Conservation (phyloP, 2,329 filamentous ascomycete species). For the Gaeumannomyces tritici region DNA sequence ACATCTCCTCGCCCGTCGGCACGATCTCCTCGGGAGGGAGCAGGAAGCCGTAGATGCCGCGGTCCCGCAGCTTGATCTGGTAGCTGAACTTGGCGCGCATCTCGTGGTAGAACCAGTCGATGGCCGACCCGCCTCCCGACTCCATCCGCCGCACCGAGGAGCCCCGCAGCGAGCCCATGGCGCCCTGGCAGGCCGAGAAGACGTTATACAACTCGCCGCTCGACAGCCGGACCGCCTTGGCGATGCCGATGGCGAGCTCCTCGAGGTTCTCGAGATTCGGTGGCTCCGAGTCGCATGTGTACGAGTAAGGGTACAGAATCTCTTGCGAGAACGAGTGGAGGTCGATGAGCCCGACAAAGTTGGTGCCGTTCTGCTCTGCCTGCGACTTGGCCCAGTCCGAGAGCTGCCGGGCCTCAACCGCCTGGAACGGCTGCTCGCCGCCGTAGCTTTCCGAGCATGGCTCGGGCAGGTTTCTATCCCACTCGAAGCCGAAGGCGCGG, state of each 20-base stretch:
- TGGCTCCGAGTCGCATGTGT: slow-evolving; percentile 67
- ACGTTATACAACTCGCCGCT: slow-evolving; percentile 69
- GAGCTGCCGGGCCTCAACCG: slow-evolving; percentile 64
- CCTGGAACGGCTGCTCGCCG: slow-evolving; percentile 74
- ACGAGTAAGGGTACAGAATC: slow-evolving; percentile 85
- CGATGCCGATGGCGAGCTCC: slow-evolving; percentile 78
- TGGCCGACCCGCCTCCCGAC: slow-evolving; percentile 69
- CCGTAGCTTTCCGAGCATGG: slow-evolving; percentile 89
- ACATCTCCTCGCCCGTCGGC: slow-evolving; percentile 79
- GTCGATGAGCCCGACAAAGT: slow-evolving; percentile 80
- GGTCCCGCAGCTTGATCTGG: slow-evolving; percentile 89
- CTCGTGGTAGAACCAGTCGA: slow-evolving; percentile 95
- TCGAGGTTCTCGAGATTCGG: slow-evolving; percentile 86
- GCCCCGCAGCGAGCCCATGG: slow-evolving; percentile 31
- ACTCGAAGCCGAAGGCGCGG: slow-evolving; percentile 74
- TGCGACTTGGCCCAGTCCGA: slow-evolving; percentile 78
- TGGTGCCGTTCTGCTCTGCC: slow-evolving; percentile 57
- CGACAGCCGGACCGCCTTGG: slow-evolving; percentile 78
- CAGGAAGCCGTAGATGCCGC: slow-evolving; percentile 88
- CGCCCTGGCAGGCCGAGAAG: slow-evolving; percentile 78
- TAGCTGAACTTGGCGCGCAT: slow-evolving; percentile 75
- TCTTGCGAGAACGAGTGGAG: slow-evolving; percentile 94
- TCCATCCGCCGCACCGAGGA: slow-evolving; percentile 45
- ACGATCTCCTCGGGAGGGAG: slow-evolving; percentile 80
- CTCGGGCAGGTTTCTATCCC: slow-evolving; percentile 64